Base-by-base conservation (phyloP, 148 eudicot genomes). In the Gaultheria prostrata region DNA sequence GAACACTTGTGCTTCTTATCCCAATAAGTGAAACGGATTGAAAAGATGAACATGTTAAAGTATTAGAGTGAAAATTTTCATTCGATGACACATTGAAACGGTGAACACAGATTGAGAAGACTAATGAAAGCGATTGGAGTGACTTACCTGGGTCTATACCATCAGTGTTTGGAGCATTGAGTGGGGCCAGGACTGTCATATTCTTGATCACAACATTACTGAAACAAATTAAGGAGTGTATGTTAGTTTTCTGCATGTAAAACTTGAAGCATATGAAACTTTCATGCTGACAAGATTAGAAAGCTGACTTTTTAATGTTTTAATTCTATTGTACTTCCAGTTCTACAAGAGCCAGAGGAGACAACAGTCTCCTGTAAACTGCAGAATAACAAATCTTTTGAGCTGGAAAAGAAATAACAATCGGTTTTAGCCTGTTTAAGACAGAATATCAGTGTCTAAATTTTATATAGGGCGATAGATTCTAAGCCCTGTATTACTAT, bases 141-240 rank as follows among this genome's bases (percentile, higher is more conserved):
- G 14, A 48, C 54, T 46, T 90, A 94, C 98, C 99, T 90, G 99
- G 95, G 89, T 97, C 99, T 82, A 97, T 88, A 24, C 99, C 99
- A 89, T 97, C 99, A 10, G 99, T 97, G 84, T 97, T 97, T 61
- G 99, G 99, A 86, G 99, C 98, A 54, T 91, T 91, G 46, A 97
- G 86, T 53, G 99, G 98, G 81, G 99, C 99, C 93, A 97, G 82
- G 84, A 97, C 92, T 56, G 95, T 95, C 99, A 97, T 91, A 77
- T 95, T 87, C 89, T 85, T 93, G 69, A 97, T 89, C 84, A 97
- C 92, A 85, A 97, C 93, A 85, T 97, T 92, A 78, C 98, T 97
- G 95, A 69, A 75, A 78, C 28, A 82, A 82, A 49, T 61, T 76
- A 32, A 20, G 49, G 57, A 21, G 35, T 7, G 13, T 20, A 4